phyloP scores from a whole-genome alignment of 805 yeast genomes.

The Wickerhamiella qilinensis region DNA sequence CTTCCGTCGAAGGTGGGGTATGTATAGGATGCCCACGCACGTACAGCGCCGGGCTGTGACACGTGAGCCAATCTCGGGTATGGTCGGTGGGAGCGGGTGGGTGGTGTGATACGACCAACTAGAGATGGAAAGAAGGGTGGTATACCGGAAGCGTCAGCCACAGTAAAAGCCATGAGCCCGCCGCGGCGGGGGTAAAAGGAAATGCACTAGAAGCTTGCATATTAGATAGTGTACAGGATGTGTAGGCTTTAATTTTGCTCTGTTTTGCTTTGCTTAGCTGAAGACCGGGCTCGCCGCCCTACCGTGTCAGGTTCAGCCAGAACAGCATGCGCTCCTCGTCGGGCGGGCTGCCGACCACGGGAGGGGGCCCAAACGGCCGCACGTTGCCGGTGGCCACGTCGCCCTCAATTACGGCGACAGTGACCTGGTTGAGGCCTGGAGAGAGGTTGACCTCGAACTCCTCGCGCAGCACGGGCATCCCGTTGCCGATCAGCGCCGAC shows the following conservation, averaged over 20 bases:
- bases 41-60: too few species aligned
- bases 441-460: slow-evolving; percentile 20
- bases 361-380: slow-evolving; percentile 17
- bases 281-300: too few species aligned
- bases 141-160: not conserved
- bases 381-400: slow-evolving; percentile 12
- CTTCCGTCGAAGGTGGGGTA: too few species aligned
- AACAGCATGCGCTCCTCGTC: slow-evolving; percentile 18
- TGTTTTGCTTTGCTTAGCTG: too few species aligned
- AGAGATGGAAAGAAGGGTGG: too few species aligned
- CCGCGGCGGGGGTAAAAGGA: not conserved
- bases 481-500: not conserved
- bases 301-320: slow-evolving; percentile 17
- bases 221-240: too few species aligned
- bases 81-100: too few species aligned
- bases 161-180: not conserved
- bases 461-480: slow-evolving; percentile 10
- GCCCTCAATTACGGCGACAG: slow-evolving; percentile 16
- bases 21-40: too few species aligned
- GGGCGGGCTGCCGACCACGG: slow-evolving; percentile 15
- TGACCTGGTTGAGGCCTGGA: slow-evolving; percentile 23
- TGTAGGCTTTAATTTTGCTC: too few species aligned
- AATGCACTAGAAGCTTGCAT: too few species aligned
- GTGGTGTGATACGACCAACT: too few species aligned
- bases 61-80: too few species aligned